Evolutionary conservation across 169 alveolate genomes (phyloP), one percentile per base, ranked within the genome.

Genomic region (Cryptosporidium tyzzeri): DNA sequence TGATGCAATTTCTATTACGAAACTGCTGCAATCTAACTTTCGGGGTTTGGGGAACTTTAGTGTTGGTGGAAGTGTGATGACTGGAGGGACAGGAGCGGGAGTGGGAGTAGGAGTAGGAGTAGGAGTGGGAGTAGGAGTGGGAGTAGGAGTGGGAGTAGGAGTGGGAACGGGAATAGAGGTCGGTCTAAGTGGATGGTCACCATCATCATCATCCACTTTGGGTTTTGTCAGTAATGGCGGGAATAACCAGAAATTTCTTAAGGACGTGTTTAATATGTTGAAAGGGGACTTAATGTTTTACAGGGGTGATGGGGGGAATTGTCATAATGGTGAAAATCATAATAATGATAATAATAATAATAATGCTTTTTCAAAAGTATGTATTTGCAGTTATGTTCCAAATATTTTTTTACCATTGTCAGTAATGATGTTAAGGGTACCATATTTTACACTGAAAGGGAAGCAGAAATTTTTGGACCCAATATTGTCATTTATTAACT

Each of bases 371-470:
- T 50, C 45, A 39, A 41, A 21, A 26, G 35, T 39, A 16, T 80
- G 89, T 80, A 67, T 62, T 26, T 80, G 89, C 41, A 80, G 31
- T 44, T 39, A 31, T 14, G 55, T 80, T 45, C 89, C 89, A 80
- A 62, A 65, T 41, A n/a, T 80, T 41, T 35, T 58, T n/a, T 21
- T 80, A 21, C 89, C 89, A 41, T 23, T 80, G 9, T 80, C 89
- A 62, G 80, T 80, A 14, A 80, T 80, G 89, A 80, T 80, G 89
- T 6, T 80, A 5, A 59, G 62, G 21, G 41, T 80, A 2, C 55
- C 80, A 9, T 62, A 44, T 41, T 59, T 80, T 9, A 29, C 51
- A 16, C 23, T 16, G 2, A 29, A 21, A 23, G 26, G 50, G 21
- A 80, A 80, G 8, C 50, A 45, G 14, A 41, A 26, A 29, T 80